phyloP scores from a whole-genome alignment of 768 basidiomycete species.

The Suillus placidus region DNA sequence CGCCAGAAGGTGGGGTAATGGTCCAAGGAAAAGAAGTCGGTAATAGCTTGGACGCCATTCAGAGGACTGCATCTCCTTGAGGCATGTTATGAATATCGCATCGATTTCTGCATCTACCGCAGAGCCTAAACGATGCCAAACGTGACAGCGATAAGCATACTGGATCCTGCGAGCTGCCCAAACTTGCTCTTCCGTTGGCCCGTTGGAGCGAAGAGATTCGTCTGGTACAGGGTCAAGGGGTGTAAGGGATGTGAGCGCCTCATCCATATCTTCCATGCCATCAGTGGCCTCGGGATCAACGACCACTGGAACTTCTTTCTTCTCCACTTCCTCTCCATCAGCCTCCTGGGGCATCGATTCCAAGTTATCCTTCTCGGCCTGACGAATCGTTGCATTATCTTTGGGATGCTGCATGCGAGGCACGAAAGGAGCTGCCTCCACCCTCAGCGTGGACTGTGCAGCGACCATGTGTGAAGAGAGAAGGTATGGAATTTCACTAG shows the following conservation, averaged over 20 bases:
- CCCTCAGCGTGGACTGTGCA: constrained; percentile 19
- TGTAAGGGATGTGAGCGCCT: constrained; percentile 3
- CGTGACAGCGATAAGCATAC: constrained; percentile 15
- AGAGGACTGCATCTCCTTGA: constrained; percentile 27
- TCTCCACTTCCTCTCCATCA: not conserved
- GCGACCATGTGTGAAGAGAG: constrained; percentile 22
- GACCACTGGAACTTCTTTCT: constrained; percentile 8
- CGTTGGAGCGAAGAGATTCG: constrained; percentile 20
- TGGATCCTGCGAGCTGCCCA: constrained; percentile 27
- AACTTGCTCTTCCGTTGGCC: constrained; percentile 29
- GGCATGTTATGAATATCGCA: constrained; percentile 32
- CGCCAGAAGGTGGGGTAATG: constrained; percentile 44
- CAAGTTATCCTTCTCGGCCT: not conserved
- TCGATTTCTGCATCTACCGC: constrained; percentile 20
- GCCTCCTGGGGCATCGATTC: not conserved
- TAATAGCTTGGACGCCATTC: constrained; percentile 37
- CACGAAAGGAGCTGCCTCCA: constrained; percentile 22
- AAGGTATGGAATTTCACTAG: constrained; percentile 35
- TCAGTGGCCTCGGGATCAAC: not conserved
- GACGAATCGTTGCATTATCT: not conserved
- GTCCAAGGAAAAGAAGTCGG: constrained; percentile 38
- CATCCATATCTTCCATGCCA: constrained; percentile 8
- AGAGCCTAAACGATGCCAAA: constrained; percentile 2
- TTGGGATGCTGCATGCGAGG: constrained; percentile 8
- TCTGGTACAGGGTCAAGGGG: constrained; percentile 9